These are phyloP conservation scores for Mitragyna speciosa DNA, from an alignment of 257 asterid genomes.

Conservation along the genomic window DNA sequence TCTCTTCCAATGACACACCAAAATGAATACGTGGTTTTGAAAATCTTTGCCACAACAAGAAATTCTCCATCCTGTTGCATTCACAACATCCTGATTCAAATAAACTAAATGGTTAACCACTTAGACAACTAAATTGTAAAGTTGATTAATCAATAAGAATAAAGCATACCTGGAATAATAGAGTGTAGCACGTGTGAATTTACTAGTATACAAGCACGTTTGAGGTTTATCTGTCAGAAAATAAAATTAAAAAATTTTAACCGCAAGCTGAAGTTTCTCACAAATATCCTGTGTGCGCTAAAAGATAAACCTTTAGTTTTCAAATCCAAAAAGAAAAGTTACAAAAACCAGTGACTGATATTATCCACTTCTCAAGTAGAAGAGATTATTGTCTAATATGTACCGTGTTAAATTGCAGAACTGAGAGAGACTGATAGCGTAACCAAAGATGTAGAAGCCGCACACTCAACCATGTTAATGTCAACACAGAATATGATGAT, in stretches of 20 bases:
- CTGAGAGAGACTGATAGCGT: slow-evolving; percentile 86
- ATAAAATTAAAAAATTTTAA: slow-evolving; percentile 10
- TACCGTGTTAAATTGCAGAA: slow-evolving; percentile 79
- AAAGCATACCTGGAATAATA: slow-evolving; percentile 63
- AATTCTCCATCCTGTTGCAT: slow-evolving; percentile 82
- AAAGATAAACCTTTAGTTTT: neutral
- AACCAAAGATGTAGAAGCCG: slow-evolving; percentile 93
- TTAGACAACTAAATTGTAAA: slow-evolving; percentile 9
- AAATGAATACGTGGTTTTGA: slow-evolving; percentile 66
- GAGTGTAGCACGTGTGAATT: slow-evolving; percentile 58
- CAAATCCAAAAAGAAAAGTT: no score
- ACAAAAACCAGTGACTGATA: neutral
- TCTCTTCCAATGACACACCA: slow-evolving; percentile 72
- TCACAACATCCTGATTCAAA: slow-evolving; percentile 58
- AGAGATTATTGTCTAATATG: slow-evolving; percentile 22
- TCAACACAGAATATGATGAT: slow-evolving; percentile 61
- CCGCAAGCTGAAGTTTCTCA: neutral
- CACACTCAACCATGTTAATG: slow-evolving; percentile 66
- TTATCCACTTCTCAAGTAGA: slow-evolving; percentile 4
- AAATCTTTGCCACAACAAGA: slow-evolving; percentile 74
- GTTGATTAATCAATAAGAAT: slow-evolving; percentile 1
- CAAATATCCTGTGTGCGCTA: neutral
- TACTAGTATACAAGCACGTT: slow-evolving; percentile 93
- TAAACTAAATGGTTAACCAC: slow-evolving; percentile 5
- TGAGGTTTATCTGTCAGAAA: slow-evolving; percentile 82